A percentile compares a stretch with the other conserved stretches of the same genome.
These are phyloP conservation scores for Grammothele lineata DNA, from an alignment of 768 basidiomycete species.

Conservation along the genomic window DNA sequence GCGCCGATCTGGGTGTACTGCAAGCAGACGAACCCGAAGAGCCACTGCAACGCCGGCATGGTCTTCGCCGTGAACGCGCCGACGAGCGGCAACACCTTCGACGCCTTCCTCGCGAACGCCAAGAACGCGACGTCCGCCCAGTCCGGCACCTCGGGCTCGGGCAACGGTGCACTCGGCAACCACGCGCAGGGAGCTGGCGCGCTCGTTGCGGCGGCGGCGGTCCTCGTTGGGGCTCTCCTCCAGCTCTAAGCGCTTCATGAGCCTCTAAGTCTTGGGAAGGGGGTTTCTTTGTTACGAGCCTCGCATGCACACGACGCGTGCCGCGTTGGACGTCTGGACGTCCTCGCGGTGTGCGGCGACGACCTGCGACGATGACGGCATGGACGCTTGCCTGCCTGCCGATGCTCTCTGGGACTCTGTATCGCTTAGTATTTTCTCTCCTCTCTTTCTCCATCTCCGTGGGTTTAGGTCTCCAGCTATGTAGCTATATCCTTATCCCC, in stretches of 20 bases:
- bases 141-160: neutral
- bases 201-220: neutral
- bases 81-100: slow-evolving; percentile 47
- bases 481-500: neutral
- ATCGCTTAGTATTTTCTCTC: too few relatives aligned
- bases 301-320: too few relatives aligned
- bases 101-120: slow-evolving; percentile 39
- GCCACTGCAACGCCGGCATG: slow-evolving; percentile 57
- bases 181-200: neutral
- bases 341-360: too few relatives aligned
- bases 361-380: too few relatives aligned
- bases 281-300: too few relatives aligned
- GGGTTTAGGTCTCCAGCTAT: too few relatives aligned
- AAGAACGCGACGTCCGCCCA: slow-evolving; percentile 16
- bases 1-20: slow-evolving; percentile 56
- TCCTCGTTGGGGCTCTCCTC: neutral
- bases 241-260: too few relatives aligned
- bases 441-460: too few relatives aligned
- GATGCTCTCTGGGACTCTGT: too few relatives aligned
- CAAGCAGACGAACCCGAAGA: slow-evolving; percentile 25
- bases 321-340: too few relatives aligned
- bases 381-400: too few relatives aligned
- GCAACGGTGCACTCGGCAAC: neutral
- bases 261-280: too few relatives aligned
- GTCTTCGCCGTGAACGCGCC: slow-evolving; percentile 55